A percentile compares a stretch with the other conserved stretches of the same genome.
Conservation (phyloP, 169 alveolate species). For the Plasmodium knowlesi region DNA sequence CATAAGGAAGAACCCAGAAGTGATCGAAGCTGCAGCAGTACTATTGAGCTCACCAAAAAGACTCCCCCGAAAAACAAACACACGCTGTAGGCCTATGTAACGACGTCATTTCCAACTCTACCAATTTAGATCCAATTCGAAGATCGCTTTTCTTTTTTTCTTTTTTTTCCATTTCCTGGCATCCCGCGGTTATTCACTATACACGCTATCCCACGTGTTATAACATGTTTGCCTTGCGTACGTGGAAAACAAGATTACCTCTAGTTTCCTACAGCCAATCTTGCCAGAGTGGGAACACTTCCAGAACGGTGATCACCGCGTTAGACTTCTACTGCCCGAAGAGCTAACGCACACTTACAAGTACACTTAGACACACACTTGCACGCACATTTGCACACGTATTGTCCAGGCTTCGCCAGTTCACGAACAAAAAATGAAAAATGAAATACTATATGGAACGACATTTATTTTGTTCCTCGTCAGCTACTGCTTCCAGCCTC, state of each 20-base stretch:
- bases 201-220: background rate
- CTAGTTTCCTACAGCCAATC: background rate
- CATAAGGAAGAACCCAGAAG: background rate
- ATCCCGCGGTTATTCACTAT: background rate
- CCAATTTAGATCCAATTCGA: background rate
- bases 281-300: background rate
- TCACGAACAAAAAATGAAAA: conserved; percentile 9
- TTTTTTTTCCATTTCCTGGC: background rate
- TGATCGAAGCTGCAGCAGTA: background rate
- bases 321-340: background rate
- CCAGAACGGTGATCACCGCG: background rate
- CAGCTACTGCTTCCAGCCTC: conserved; percentile 53
- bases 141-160: background rate
- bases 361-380: too few relatives aligned
- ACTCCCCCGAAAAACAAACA: background rate
- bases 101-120: background rate
- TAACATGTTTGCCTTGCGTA: background rate
- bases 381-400: too few relatives aligned
- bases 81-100: background rate
- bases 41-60: background rate
- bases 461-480: conserved; percentile 33
- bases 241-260: background rate
- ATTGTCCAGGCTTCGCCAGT: background rate
- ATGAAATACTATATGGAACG: conserved; percentile 31
- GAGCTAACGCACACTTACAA: background rate